These are phyloP conservation scores for Groenewaldozyma tartarivorans DNA, from an alignment of 805 yeast species.

Conservation along the genomic window DNA sequence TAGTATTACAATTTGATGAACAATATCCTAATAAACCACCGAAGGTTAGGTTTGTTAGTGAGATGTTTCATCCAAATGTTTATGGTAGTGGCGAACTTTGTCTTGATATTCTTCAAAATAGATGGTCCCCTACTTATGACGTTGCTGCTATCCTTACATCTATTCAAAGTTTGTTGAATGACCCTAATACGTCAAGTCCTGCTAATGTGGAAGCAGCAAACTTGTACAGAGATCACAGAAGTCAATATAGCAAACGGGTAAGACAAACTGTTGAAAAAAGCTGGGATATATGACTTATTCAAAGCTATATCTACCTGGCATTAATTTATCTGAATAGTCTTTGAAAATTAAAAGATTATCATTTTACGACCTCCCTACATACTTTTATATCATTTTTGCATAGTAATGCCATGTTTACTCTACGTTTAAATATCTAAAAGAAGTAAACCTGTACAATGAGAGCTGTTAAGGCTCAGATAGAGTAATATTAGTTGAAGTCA, in stretches of 20 bases:
- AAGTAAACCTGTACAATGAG: no score
- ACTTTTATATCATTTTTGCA: no score
- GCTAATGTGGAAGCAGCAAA: slow-evolving; percentile 98
- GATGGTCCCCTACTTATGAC: slow-evolving; percentile 98
- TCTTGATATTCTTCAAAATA: slow-evolving; percentile 87
- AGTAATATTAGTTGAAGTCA: no score
- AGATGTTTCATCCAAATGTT: slow-evolving; percentile 97
- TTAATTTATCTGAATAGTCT: no score
- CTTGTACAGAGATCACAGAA: slow-evolving; percentile 86
- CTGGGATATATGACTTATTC: slow-evolving; percentile 57
- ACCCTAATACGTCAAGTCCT: slow-evolving; percentile 93
- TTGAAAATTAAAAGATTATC: no score
- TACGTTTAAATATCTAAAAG: no score
- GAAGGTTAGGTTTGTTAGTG: slow-evolving; percentile 76
- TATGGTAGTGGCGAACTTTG: slow-evolving; percentile 94
- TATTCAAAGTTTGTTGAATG: slow-evolving; percentile 77
- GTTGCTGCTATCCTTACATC: slow-evolving; percentile 93
- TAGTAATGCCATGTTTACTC: no score
- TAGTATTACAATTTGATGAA: slow-evolving; percentile 83
- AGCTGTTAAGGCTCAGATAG: no score
- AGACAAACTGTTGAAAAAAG: slow-evolving; percentile 90
- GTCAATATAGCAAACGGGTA: slow-evolving; percentile 84
- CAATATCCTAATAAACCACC: slow-evolving; percentile 98
- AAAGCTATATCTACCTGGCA: no score
- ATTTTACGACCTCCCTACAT: no score